These are phyloP conservation scores for Diaporthe velutina DNA, from an alignment of 2,329 filamentous ascomycete species.

Conservation along the genomic window DNA sequence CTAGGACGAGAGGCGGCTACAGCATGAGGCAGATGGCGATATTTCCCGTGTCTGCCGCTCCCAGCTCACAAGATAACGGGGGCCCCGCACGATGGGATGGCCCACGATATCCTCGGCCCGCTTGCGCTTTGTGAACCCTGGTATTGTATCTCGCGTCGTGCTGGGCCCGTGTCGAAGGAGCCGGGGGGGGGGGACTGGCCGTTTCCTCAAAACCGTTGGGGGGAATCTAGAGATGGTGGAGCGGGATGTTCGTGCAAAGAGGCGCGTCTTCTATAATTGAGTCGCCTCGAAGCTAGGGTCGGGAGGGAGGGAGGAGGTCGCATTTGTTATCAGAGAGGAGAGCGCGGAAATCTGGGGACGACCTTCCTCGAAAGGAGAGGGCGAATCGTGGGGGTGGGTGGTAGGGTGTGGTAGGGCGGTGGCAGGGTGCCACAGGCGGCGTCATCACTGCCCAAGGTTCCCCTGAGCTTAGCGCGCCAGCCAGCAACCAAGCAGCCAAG, in stretches of 20 bases:
- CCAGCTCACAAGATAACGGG: constrained; percentile 16
- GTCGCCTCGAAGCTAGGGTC: not conserved
- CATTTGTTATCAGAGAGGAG: constrained; percentile 10
- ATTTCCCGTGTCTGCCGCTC: not conserved
- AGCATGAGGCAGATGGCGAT: constrained; percentile 31
- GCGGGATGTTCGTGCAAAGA: not conserved
- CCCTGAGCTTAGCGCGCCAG: constrained; percentile 39
- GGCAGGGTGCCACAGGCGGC: not conserved
- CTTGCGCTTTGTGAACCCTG: constrained; percentile 19
- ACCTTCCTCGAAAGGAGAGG: constrained; percentile 32
- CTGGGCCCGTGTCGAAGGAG: not conserved
- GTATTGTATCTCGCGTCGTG: constrained; percentile 35
- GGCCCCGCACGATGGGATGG: constrained; percentile 36
- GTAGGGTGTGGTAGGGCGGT: not conserved
- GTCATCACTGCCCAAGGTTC: constrained; percentile 27
- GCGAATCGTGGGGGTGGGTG: constrained; percentile 24
- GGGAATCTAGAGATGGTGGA: not conserved
- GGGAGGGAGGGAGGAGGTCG: constrained; percentile 9
- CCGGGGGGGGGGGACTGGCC: not conserved
- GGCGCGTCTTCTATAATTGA: constrained; percentile 28
- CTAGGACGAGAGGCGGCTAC: constrained; percentile 30
- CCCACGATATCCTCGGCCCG: constrained; percentile 32
- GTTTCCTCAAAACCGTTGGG: not conserved
- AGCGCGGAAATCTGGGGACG: constrained; percentile 21
- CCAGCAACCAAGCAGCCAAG: constrained; percentile 11